phyloP scores from a whole-genome alignment of 108 stramenopile genomes.

The Epithemia pelagica region DNA sequence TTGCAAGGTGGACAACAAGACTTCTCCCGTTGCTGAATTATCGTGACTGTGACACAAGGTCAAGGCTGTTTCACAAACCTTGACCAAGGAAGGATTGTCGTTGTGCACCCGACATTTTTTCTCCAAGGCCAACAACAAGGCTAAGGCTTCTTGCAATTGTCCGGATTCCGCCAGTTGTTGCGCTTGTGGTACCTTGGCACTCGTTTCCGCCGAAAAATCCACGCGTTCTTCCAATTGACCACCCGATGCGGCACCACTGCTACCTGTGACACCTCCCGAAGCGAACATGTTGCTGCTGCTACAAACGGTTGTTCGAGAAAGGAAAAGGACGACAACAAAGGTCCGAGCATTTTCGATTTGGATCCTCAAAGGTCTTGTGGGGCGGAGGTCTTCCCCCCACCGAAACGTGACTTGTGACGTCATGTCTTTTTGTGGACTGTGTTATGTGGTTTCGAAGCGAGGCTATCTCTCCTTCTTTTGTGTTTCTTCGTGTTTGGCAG shows the following conservation, averaged over 20 bases:
- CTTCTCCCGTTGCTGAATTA: conserved; percentile 19
- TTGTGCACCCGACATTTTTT: conserved; percentile 83
- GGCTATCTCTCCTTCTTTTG: too few relatives aligned
- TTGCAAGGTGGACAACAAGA: conserved; percentile 50
- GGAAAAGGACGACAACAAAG: too few relatives aligned
- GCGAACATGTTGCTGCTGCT: too few relatives aligned
- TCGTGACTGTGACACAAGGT: conserved; percentile 49
- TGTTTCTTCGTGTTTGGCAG: too few relatives aligned
- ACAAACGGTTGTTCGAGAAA: too few relatives aligned
- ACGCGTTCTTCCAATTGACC: conserved; percentile 83
- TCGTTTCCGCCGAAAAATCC: conserved; percentile 70
- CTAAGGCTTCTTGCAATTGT: conserved; percentile 56
- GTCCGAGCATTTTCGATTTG: too few relatives aligned
- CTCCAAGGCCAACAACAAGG: conserved; percentile 69
- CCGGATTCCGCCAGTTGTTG: conserved; percentile 31
- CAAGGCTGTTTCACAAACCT: conserved; percentile 63
- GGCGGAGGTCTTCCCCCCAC: too few relatives aligned
- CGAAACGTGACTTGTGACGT: too few relatives aligned
- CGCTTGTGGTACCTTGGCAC: conserved; percentile 72
- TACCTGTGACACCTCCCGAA: background rate
- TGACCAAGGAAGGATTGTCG: conserved; percentile 63
- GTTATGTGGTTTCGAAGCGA: too few relatives aligned
- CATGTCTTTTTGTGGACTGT: too few relatives aligned
- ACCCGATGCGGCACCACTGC: conserved; percentile 52
- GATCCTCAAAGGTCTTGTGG: too few relatives aligned